These are phyloP conservation scores for Zygosaccharomyces siamensis DNA, from an alignment of 805 yeast species.

Conservation along the genomic window DNA sequence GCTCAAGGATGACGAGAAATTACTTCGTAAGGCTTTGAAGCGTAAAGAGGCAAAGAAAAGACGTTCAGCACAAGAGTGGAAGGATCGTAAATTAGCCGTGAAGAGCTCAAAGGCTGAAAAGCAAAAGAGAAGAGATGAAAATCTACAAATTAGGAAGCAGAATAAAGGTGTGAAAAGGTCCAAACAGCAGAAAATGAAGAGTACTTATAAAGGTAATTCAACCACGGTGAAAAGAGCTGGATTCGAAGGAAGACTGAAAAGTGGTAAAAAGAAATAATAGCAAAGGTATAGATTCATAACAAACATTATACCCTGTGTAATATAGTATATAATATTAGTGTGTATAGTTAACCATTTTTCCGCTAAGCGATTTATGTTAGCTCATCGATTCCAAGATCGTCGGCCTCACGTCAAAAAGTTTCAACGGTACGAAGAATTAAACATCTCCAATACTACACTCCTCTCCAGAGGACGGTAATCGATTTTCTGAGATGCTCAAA, in stretches of 20 bases:
- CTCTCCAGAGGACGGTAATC: neutral
- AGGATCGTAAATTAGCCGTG: constrained; percentile 77
- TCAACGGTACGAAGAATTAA: neutral
- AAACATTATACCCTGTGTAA: neutral
- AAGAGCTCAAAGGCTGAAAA: constrained; percentile 68
- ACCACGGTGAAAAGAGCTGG: constrained; percentile 68
- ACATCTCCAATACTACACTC: neutral
- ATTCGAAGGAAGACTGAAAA: constrained; percentile 65
- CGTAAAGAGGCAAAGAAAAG: constrained; percentile 77
- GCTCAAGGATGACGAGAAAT: constrained; percentile 82
- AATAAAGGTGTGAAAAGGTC: constrained; percentile 78
- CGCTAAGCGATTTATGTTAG: neutral
- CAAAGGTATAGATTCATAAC: neutral
- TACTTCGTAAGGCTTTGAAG: constrained; percentile 80
- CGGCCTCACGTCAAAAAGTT: neutral
- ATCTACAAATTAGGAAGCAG: constrained; percentile 77
- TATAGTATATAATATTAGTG: neutral
- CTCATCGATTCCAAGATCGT: neutral
- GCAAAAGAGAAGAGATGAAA: constrained; percentile 86
- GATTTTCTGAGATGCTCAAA: constrained; percentile 3
- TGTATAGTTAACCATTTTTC: neutral
- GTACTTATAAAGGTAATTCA: constrained; percentile 55
- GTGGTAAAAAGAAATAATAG: constrained; percentile 27
- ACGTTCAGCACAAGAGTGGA: constrained; percentile 89
- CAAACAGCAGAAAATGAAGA: constrained; percentile 61